Base-by-base conservation (phyloP, 148 eudicot genomes). In the Amaranthus palmeri region DNA sequence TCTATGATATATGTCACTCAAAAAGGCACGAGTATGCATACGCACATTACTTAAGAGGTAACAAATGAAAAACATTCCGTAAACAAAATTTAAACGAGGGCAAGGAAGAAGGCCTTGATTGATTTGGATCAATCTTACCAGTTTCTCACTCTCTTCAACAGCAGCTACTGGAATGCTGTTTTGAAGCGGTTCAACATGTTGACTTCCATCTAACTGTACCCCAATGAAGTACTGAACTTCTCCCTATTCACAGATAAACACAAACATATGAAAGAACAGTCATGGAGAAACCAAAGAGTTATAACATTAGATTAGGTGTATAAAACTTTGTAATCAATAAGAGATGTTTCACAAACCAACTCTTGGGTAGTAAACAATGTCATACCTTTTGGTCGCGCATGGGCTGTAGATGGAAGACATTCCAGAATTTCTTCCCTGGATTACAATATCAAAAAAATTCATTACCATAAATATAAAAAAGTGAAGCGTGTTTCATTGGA, bases 371-470 rank as follows among this genome's bases (percentile, higher is more conserved):
- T 43, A 8, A 65, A 40, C 8, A 49, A 14, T 13, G 8, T 49
- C 15, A 47, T 83, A 95, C 99, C 97, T 92, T 95, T 70, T 95
- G 96, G 70, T 95, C 99, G 82, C 99, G 99, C 97, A 92, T 95
- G 69, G 99, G 99, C 86, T 95, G 97, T 67, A 95, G 81, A 86
- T 95, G 99, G 77, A 95, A 95, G 79, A 95, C 81, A 74, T 95
- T 95, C 99, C 99, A 95, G 81, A 95, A 95, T 68, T 95, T 95
- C 77, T 92, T 95, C 55, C 99, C 99, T 95, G 83, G 43, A 45
- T 3, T 8, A 25, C 36, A 25, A 59, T 76, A 53, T 54, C 42
- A 64, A 42, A 63, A 63, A 62, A 52, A 55, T 54, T 7, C 14
- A 4, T 18, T 14, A 50, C 6, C n/a, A 3, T 45, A 61, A 10